A percentile compares a stretch with the other conserved stretches of the same genome.
Evolutionary conservation across 371 early-diverging fungal species (phyloP).

Genomic region (Dinochytrium kinnereticum): DNA sequence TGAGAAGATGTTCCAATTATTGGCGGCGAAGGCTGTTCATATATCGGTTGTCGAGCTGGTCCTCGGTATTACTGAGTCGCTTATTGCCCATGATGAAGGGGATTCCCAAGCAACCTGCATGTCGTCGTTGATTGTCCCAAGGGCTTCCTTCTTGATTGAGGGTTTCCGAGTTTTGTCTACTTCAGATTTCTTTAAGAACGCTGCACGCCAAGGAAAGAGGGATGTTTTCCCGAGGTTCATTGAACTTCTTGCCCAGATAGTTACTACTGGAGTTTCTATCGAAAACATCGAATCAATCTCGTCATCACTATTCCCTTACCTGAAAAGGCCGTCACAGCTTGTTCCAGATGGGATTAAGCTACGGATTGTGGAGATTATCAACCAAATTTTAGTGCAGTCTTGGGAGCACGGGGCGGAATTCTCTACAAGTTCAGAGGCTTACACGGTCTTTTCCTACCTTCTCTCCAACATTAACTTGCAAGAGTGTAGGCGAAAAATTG

Average conservation of each 20-base stretch:
- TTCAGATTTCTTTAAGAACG: slow-evolving; percentile 15
- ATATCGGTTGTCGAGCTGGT: slow-evolving; percentile 70
- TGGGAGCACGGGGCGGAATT: slow-evolving; percentile 55
- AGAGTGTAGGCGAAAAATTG: slow-evolving; percentile 63
- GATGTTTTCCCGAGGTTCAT: slow-evolving; percentile 69
- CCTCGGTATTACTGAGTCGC: slow-evolving; percentile 75
- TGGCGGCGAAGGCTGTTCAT: slow-evolving; percentile 79
- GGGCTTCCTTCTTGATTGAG: neutral
- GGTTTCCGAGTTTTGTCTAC: slow-evolving; percentile 24
- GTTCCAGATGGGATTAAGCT: slow-evolving; percentile 84
- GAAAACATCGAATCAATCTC: neutral
- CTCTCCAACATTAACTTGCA: slow-evolving; percentile 63
- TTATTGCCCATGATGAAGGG: slow-evolving; percentile 58
- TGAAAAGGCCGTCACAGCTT: slow-evolving; percentile 69
- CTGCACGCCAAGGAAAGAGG: neutral
- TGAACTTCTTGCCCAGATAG: slow-evolving; percentile 72
- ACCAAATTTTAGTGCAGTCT: neutral
- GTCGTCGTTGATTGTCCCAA: neutral
- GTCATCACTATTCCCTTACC: slow-evolving; percentile 69
- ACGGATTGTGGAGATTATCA: slow-evolving; percentile 80
- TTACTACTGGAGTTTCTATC: slow-evolving; percentile 73
- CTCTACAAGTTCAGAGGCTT: slow-evolving; percentile 41
- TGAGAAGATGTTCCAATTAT: slow-evolving; percentile 67
- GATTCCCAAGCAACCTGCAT: slow-evolving; percentile 8
- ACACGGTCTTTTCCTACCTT: slow-evolving; percentile 49